Evolutionary conservation across 345 rosid genomes (phyloP).

Genomic region (Salix suchowensis): DNA sequence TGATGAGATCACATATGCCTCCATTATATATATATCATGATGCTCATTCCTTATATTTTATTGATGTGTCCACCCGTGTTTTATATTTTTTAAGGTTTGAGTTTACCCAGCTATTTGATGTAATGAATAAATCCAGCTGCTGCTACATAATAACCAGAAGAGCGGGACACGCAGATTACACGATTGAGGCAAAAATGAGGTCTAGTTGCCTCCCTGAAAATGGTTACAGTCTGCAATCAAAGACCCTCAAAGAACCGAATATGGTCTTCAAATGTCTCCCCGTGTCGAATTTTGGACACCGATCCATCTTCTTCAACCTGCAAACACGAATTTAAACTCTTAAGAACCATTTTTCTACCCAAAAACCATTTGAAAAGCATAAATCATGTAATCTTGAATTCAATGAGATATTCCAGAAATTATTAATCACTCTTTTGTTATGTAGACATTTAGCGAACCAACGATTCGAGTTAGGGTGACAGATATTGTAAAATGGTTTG

Average conservation of each 20-base stretch:
- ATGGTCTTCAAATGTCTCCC: constrained; percentile 82
- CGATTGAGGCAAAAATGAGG: neutral
- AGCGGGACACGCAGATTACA: neutral
- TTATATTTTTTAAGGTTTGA: too few species aligned
- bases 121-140: too few species aligned
- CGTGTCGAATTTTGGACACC: constrained; percentile 71
- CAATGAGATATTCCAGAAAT: neutral
- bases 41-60: too few species aligned
- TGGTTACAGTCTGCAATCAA: constrained; percentile 20
- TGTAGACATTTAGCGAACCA: neutral
- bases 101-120: too few species aligned
- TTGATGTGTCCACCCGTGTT: too few species aligned
- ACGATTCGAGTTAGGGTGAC: neutral
- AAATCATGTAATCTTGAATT: neutral
- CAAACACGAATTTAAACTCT: constrained; percentile 1
- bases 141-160: neutral
- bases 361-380: neutral
- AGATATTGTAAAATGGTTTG: neutral
- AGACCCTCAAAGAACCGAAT: constrained; percentile 71
- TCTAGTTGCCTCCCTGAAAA: neutral
- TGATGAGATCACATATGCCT: too few species aligned
- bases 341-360: neutral
- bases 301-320: constrained; percentile 89
- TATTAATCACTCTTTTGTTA: neutral
- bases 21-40: too few species aligned